Evolutionary conservation across 208 protist species (phyloP).

Genomic region (Leishmania braziliensis): DNA sequence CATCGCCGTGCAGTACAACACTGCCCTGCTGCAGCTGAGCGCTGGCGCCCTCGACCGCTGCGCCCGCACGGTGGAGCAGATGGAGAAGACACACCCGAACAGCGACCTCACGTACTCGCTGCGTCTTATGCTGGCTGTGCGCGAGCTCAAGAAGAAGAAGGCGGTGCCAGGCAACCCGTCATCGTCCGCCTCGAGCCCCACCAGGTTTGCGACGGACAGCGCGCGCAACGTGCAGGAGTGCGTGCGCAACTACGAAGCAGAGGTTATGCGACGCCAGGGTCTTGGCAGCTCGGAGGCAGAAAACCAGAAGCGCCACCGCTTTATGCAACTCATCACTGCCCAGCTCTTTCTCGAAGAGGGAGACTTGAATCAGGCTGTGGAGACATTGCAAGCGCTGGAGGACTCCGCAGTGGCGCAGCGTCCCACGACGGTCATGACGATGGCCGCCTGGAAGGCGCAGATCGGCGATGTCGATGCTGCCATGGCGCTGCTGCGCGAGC

Average conservation of each 20-base stretch:
- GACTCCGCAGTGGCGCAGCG: constrained; percentile 36
- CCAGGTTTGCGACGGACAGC: constrained; percentile 9
- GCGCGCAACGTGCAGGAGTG: constrained; percentile 30
- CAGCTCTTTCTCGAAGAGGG: constrained; percentile 82
- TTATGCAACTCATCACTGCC: constrained; percentile 57
- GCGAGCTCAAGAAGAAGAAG: constrained; percentile 68
- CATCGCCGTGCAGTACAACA: constrained; percentile 84
- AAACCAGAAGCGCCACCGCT: constrained; percentile 16
- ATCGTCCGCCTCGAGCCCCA: constrained; percentile 2
- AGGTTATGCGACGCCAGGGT: constrained; percentile 13
- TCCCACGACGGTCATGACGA: constrained; percentile 55
- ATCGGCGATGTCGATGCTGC: constrained; percentile 31
- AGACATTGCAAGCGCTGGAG: constrained; percentile 37
- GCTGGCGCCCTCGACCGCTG: constrained; percentile 60
- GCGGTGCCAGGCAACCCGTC: not conserved
- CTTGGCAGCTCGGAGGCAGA: constrained; percentile 14
- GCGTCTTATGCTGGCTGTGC: constrained; percentile 58
- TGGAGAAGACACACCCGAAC: constrained; percentile 61
- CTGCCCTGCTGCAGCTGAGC: constrained; percentile 74
- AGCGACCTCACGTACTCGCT: constrained; percentile 74
- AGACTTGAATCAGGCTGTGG: constrained; percentile 58
- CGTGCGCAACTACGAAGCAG: constrained; percentile 26
- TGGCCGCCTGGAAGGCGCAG: constrained; percentile 69
- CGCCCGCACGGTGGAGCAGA: constrained; percentile 59
- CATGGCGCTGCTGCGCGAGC: constrained; percentile 42